Conservation (phyloP, 1,284 basidiomycete genomes). For the Kalmanozyma brasiliensis region DNA sequence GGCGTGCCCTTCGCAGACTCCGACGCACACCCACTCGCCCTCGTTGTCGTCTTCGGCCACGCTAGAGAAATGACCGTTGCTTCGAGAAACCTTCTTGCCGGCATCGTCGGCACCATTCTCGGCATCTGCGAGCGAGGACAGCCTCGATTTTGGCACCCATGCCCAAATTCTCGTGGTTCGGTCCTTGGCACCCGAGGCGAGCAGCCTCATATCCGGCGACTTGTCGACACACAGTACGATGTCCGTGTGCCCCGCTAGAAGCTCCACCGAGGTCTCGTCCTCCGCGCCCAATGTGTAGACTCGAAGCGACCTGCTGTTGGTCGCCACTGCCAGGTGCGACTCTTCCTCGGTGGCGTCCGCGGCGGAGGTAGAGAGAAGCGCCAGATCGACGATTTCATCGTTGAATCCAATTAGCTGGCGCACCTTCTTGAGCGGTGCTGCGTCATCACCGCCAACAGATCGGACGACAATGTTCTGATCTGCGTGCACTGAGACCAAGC, state of each 20-base stretch:
- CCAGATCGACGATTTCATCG: constrained; percentile 94
- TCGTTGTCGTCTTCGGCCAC: constrained; percentile 64
- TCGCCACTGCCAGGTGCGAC: constrained; percentile 87
- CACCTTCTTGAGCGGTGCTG: constrained; percentile 71
- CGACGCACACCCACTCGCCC: constrained; percentile 81
- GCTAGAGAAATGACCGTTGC: neutral
- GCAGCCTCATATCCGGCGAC: constrained; percentile 75
- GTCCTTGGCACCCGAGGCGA: constrained; percentile 94
- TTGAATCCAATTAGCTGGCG: constrained; percentile 92
- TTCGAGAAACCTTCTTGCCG: constrained; percentile 12
- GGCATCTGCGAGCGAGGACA: neutral
- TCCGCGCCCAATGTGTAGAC: constrained; percentile 75
- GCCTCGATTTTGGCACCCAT: constrained; percentile 59
- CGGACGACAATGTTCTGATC: constrained; percentile 94
- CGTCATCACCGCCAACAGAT: constrained; percentile 66
- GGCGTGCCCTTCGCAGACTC: constrained; percentile 89
- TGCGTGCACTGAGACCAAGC: constrained; percentile 82
- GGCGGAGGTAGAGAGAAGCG: constrained; percentile 40
- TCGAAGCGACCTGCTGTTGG: constrained; percentile 91
- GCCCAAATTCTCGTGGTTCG: constrained; percentile 85
- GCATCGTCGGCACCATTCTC: constrained; percentile 5
- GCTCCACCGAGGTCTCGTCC: constrained; percentile 47
- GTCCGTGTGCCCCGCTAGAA: constrained; percentile 76
- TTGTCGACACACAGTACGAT: constrained; percentile 88
- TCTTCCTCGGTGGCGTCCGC: constrained; percentile 68